Conservation (phyloP, 176 grass and related monocot species). For the Leersia perrieri region DNA sequence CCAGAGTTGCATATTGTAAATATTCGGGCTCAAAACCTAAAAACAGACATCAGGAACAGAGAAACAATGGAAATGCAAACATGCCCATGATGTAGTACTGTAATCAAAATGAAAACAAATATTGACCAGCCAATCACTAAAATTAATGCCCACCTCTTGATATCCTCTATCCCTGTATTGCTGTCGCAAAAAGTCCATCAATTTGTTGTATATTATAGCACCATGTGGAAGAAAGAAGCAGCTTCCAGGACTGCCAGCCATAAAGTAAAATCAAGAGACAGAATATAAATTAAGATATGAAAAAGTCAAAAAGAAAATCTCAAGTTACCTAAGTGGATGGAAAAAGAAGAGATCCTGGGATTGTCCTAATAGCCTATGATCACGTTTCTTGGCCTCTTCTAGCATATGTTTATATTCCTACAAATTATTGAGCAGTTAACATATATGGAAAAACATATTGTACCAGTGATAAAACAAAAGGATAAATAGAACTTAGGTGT, state of each 20-base stretch:
- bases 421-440: slow-evolving; percentile 17
- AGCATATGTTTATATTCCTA: slow-evolving; percentile 85
- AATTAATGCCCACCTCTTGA: slow-evolving; percentile 69
- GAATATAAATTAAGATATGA: background rate
- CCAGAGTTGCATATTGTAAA: slow-evolving; percentile 99
- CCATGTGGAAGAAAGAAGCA: slow-evolving; percentile 98
- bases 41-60: slow-evolving; percentile 14
- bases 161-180: slow-evolving; percentile 91
- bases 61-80: background rate
- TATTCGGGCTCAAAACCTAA: slow-evolving; percentile 92
- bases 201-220: slow-evolving; percentile 90
- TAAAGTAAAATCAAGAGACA: slow-evolving; percentile 16
- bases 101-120: background rate
- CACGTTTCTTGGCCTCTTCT: slow-evolving; percentile 98
- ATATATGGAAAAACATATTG: background rate
- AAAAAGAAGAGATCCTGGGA: slow-evolving; percentile 99
- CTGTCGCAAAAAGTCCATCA: slow-evolving; percentile 80
- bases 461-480: background rate
- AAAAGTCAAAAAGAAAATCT: slow-evolving; percentile 11
- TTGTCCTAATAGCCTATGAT: slow-evolving; percentile 85
- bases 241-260: slow-evolving; percentile 77
- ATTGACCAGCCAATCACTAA: background rate
- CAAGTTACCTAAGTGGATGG: slow-evolving; percentile 86
- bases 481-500: background rate
- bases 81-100: background rate